phyloP scores from a whole-genome alignment of 768 basidiomycete genomes.

The Termitomyces sp. region DNA sequence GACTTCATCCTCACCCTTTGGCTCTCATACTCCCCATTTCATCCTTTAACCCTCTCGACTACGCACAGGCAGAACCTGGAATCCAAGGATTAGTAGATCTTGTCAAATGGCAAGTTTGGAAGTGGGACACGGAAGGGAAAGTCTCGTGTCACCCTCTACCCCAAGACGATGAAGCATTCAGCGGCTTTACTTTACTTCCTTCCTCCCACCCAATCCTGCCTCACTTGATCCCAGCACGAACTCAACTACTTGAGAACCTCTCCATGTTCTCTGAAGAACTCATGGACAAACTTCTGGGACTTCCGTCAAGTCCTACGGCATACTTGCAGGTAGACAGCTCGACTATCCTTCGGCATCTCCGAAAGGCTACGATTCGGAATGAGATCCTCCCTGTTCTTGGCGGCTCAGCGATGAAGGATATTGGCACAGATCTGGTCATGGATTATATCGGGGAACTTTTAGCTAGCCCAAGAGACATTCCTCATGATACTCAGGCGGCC shows the following conservation, averaged over 20 bases:
- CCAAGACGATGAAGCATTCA: constrained; percentile 39
- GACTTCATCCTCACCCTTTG: constrained; percentile 73
- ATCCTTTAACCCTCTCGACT: constrained; percentile 66
- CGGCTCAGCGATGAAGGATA: constrained; percentile 76
- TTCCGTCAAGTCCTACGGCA: constrained; percentile 54
- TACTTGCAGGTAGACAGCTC: constrained; percentile 59
- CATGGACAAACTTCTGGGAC: constrained; percentile 65
- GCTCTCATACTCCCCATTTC: constrained; percentile 71
- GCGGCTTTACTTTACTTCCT: constrained; percentile 42
- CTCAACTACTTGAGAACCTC: constrained; percentile 70
- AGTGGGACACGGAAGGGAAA: constrained; percentile 55
- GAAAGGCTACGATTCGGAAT: constrained; percentile 61
- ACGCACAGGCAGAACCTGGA: constrained; percentile 73
- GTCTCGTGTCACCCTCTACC: constrained; percentile 48
- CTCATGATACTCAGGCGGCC: constrained; percentile 37
- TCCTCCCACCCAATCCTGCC: constrained; percentile 63
- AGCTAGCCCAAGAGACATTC: constrained; percentile 72
- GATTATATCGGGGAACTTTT: constrained; percentile 80
- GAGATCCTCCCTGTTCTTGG: constrained; percentile 77
- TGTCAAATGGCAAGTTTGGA: constrained; percentile 82
- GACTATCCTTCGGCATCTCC: constrained; percentile 60
- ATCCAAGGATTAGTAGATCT: constrained; percentile 83
- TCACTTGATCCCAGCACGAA: constrained; percentile 65
- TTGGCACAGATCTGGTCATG: constrained; percentile 79
- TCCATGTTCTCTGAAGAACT: constrained; percentile 79